These are phyloP conservation scores for Solanum ossicruentum DNA, from an alignment of 257 asterid species.

Conservation along the genomic window DNA sequence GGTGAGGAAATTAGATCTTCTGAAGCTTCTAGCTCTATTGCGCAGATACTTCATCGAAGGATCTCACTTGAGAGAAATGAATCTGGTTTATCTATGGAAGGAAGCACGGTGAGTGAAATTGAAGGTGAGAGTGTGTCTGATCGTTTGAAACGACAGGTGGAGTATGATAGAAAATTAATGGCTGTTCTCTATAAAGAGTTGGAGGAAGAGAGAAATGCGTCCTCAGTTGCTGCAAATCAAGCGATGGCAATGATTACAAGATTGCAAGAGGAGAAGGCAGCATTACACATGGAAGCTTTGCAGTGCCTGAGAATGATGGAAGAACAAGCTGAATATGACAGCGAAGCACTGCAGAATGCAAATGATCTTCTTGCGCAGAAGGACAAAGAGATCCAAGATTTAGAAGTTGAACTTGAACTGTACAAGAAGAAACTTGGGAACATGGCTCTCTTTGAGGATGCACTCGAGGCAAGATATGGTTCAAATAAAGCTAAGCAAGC, in stretches of 20 bases:
- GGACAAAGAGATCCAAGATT: conserved; percentile 43
- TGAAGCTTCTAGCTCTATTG: conserved; percentile 30
- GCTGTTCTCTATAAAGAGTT: conserved; percentile 51
- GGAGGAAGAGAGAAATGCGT: conserved; percentile 87
- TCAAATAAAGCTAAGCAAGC: conserved; percentile 6
- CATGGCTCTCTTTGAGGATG: conserved; percentile 5
- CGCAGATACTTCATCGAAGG: conserved; percentile 53
- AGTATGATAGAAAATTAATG: conserved; percentile 58
- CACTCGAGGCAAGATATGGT: conserved; percentile 10
- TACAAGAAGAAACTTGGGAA: conserved; percentile 27
- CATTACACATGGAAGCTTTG: conserved; percentile 74
- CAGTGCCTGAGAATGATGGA: conserved; percentile 78
- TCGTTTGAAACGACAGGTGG: conserved; percentile 57
- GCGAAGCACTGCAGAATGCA: conserved; percentile 60
- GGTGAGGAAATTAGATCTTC: conserved; percentile 36
- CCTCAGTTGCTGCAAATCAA: conserved; percentile 80
- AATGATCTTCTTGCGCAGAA: conserved; percentile 40
- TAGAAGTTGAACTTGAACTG: conserved; percentile 36
- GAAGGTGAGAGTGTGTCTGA: conserved; percentile 77
- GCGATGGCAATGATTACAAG: conserved; percentile 94
- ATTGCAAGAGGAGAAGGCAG: conserved; percentile 81
- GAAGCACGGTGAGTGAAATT: conserved; percentile 52
- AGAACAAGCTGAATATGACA: conserved; percentile 78
- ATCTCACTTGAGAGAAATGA: conserved; percentile 80
- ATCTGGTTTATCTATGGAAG: conserved; percentile 66